Percentiles rank a stretch among this genome's conserved stretches.
phyloP scores from a whole-genome alignment of 495 filamentous ascomycete genomes.

The Tuber borchii region DNA sequence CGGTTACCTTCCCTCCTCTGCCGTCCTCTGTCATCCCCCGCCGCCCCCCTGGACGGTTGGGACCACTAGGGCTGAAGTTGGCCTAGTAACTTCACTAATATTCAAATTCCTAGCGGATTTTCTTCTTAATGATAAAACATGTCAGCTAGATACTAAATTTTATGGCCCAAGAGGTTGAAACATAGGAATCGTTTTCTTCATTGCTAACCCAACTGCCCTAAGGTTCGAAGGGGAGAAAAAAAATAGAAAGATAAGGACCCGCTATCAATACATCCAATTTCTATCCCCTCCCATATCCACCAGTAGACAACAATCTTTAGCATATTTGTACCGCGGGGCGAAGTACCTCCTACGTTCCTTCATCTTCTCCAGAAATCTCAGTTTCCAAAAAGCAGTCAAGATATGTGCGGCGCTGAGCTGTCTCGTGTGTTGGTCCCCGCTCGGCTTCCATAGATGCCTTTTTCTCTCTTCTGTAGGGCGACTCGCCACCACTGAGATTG shows the following conservation, averaged over 20 bases:
- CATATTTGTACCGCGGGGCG: background rate
- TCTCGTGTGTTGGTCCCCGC: too few species aligned
- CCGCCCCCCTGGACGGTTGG: too few species aligned
- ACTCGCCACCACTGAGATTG: background rate
- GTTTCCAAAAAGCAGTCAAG: conserved; percentile 13
- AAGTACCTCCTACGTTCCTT: background rate
- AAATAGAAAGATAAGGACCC: background rate
- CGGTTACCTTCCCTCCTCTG: too few species aligned
- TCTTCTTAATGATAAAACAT: background rate
- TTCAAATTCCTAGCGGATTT: background rate
- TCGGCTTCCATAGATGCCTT: background rate
- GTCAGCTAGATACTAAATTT: background rate
- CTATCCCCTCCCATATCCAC: conserved; percentile 2
- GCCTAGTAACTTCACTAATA: background rate
- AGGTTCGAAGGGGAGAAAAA: background rate
- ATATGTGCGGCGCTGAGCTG: conserved; percentile 4
- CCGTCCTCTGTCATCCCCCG: too few species aligned
- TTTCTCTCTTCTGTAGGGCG: background rate
- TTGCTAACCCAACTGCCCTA: background rate
- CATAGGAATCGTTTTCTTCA: background rate
- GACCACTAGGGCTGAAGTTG: too few species aligned
- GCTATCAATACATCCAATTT: too few species aligned
- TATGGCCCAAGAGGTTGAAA: background rate
- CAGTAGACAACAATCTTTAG: background rate
- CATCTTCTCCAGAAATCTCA: conserved; percentile 8